These are phyloP conservation scores for Falciphora oryzae DNA, from an alignment of 2,329 filamentous ascomycete species.

Conservation along the genomic window DNA sequence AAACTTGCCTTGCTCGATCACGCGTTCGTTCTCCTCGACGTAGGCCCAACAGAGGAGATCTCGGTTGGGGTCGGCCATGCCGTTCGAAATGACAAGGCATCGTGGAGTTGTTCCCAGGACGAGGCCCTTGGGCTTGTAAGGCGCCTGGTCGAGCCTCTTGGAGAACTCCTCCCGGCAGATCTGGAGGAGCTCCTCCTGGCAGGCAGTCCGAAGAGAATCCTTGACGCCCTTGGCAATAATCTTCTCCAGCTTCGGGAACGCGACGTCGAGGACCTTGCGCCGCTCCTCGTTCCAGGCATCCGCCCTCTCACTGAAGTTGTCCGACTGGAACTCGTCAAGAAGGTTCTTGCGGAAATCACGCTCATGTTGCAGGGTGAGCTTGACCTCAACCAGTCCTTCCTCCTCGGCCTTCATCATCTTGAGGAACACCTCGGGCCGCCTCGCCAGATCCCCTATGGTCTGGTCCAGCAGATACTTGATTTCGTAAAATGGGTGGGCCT, in stretches of 20 bases:
- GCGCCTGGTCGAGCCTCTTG: constrained; percentile 87
- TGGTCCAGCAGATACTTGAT: constrained; percentile 95
- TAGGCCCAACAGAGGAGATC: constrained; percentile 89
- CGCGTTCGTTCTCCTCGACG: constrained; percentile 86
- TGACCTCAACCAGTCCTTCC: constrained; percentile 85
- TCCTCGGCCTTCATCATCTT: constrained; percentile 98
- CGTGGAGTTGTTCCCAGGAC: constrained; percentile 81
- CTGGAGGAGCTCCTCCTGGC: constrained; percentile 86
- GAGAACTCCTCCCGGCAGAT: constrained; percentile 84
- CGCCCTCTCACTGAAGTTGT: constrained; percentile 91
- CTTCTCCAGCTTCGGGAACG: constrained; percentile 74
- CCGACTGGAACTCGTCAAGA: constrained; percentile 80
- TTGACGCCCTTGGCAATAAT: constrained; percentile 89
- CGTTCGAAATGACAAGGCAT: constrained; percentile 81
- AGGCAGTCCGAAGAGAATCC: constrained; percentile 87
- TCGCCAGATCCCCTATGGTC: constrained; percentile 73
- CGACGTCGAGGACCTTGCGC: constrained; percentile 74
- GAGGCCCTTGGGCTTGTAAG: constrained; percentile 92
- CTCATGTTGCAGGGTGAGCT: constrained; percentile 69
- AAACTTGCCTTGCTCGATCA: constrained; percentile 85
- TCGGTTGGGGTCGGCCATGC: constrained; percentile 64
- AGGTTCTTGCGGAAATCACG: constrained; percentile 71
- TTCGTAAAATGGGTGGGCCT: constrained; percentile 93
- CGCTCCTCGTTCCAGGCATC: constrained; percentile 93
- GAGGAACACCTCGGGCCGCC: constrained; percentile 81